Evolutionary conservation across 768 basidiomycete species (phyloP).

Genomic region (Filobasidium floriforme): DNA sequence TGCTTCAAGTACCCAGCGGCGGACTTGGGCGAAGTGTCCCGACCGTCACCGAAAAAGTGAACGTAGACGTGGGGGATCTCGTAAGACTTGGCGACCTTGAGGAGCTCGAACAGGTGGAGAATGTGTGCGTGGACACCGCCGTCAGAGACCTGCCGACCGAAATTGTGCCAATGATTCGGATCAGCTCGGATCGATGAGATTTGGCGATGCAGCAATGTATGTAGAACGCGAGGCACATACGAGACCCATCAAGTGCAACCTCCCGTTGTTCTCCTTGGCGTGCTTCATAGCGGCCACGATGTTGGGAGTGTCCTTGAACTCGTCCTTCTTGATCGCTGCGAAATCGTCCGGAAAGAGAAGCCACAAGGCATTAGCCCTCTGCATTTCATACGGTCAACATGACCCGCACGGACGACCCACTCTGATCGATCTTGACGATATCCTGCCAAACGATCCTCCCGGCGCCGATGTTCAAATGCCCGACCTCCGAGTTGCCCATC

Average conservation of each 20-base stretch:
- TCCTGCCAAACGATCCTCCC: conserved; percentile 96
- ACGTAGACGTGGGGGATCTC: conserved; percentile 78
- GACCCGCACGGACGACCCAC: conserved; percentile 24
- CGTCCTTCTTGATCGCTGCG: conserved; percentile 67
- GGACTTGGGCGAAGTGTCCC: conserved; percentile 84
- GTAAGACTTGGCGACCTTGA: conserved; percentile 79
- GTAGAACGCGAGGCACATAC: conserved; percentile 48
- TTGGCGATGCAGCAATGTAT: not conserved
- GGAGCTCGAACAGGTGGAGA: conserved; percentile 75
- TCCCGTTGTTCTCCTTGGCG: conserved; percentile 73
- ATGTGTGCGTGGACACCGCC: conserved; percentile 98
- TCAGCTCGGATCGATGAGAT: not conserved
- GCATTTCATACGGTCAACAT: too few relatives aligned
- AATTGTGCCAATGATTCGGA: too few relatives aligned
- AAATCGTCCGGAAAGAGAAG: not conserved
- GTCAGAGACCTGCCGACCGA: conserved; percentile 77
- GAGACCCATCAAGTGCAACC: conserved; percentile 80
- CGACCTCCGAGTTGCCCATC: conserved; percentile 98
- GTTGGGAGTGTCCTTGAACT: conserved; percentile 68
- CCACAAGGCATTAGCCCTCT: too few relatives aligned
- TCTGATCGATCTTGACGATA: conserved; percentile 87
- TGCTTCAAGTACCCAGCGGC: conserved; percentile 69
- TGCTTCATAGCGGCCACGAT: conserved; percentile 67
- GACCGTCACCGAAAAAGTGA: conserved; percentile 91
- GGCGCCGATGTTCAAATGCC: conserved; percentile 90